Evolutionary conservation across 202 grass and related monocot genomes (phyloP).

Genomic region (Eragrostis tef): DNA sequence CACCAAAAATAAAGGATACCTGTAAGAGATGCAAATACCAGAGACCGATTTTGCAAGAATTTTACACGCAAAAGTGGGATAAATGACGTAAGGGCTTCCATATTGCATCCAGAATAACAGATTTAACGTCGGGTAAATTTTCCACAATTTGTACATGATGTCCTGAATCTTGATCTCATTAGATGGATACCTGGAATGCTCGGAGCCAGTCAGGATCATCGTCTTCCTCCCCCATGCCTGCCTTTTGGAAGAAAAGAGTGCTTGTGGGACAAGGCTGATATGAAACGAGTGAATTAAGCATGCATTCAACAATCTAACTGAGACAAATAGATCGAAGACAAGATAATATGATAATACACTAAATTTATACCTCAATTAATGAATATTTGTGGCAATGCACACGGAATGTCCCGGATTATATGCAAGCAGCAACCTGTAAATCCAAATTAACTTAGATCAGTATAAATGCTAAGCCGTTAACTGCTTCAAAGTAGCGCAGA

Average conservation of each 20-base stretch:
- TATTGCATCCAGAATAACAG: not conserved
- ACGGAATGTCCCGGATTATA: not conserved
- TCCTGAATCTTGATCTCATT: not conserved
- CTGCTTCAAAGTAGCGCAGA: not conserved
- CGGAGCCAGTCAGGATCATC: slow-evolving; percentile 78
- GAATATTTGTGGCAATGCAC: not conserved
- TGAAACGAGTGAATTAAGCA: not conserved
- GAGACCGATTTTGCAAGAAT: not conserved
- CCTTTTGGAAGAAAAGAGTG: not conserved
- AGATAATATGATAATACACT: not conserved
- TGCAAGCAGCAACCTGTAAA: not conserved
- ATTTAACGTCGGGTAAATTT: not conserved
- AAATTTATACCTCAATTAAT: not conserved
- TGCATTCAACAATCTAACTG: not conserved
- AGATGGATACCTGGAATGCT: slow-evolving; percentile 63
- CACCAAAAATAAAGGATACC: not conserved
- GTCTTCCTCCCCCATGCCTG: slow-evolving; percentile 66
- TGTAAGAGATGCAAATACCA: not conserved
- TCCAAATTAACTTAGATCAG: not conserved
- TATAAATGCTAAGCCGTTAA: not conserved
- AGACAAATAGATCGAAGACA: not conserved
- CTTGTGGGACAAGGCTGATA: not conserved
- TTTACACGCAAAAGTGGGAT: not conserved
- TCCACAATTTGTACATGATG: not conserved
- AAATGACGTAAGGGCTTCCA: not conserved